Base-by-base conservation (phyloP, 2,329 filamentous ascomycete species). In the Botryotinia globosa region DNA sequence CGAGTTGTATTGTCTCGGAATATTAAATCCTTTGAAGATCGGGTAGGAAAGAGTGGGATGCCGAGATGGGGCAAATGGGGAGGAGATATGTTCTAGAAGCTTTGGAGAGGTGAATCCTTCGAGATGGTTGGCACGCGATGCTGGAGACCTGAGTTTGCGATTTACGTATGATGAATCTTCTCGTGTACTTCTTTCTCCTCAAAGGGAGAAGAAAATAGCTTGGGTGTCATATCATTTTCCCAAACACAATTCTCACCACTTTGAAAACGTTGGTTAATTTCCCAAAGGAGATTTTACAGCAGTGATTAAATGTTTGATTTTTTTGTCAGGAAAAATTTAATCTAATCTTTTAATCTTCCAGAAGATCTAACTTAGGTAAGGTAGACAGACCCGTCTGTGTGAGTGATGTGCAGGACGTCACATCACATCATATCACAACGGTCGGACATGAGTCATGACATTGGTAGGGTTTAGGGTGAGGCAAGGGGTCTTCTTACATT, bases 381-480 rank as follows among this genome's bases (percentile, higher is more conserved):
- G 45, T 63, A 42, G 29, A 22, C 16, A 42, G 29, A 22, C 16
- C 51, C n/a, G 51, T 56, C n/a, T 32, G 25, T 51, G 32, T 51
- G 45, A 66, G 63, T 51, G 63, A 66, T 66, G 32, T 51, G 45
- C 63, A 66, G 32, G 25, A 51, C 32, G 32, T 66, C 45, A 51
- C 63, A 51, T 65, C 44, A 34, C 42, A 51, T 51, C 44, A 37
- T 48, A 32, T 34, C 42, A 48, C 62, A 66, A 66, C 63, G 44
- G 63, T 51, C 44, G 63, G 63, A 66, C 14, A 51, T 66, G 44
- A n/a, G 63, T 51, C 14, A 51, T 66, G 44, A n/a, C 44, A 66
- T 66, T 66, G 63, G 63, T 65, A 65, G 22, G 63, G 63, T 65
- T 65, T 51, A 65, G 63, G 63, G 44, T 16, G 63, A 34, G 44